These are phyloP conservation scores for Trametes gibbosa DNA, from an alignment of 768 basidiomycete genomes.

Conservation along the genomic window DNA sequence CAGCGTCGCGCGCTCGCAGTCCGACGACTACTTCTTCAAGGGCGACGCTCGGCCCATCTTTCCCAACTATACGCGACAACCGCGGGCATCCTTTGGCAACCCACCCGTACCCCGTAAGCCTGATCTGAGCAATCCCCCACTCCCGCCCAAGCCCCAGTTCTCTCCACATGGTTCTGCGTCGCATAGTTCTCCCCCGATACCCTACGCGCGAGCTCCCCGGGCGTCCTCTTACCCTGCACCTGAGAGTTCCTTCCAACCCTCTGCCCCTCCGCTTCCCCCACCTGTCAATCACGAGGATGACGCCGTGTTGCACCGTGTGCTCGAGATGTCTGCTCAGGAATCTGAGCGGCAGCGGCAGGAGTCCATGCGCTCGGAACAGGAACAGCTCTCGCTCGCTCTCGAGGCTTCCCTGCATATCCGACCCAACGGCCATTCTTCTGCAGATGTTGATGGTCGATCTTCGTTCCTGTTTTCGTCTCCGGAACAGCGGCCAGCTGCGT, in stretches of 20 bases:
- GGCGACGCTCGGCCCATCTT: not conserved
- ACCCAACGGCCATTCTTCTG: not conserved
- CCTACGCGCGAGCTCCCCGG: not conserved
- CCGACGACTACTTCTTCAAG: constrained; percentile 21
- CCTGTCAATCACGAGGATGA: constrained; percentile 2
- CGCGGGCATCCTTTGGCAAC: constrained; percentile 17
- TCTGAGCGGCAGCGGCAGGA: constrained; percentile 7
- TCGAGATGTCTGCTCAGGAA: constrained; percentile 23
- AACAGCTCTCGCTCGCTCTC: constrained; percentile 62
- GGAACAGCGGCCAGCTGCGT: constrained; percentile 3
- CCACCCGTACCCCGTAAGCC: constrained; percentile 26
- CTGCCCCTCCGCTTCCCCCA: constrained; percentile 5
- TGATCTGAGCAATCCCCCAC: constrained; percentile 20
- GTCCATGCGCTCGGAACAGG: constrained; percentile 46
- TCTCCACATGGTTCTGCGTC: not conserved
- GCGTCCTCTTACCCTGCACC: not conserved
- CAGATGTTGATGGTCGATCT: constrained; percentile 5
- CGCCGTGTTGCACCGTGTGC: constrained; percentile 16
- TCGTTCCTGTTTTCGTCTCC: constrained; percentile 13
- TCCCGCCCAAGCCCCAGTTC: constrained; percentile 24
- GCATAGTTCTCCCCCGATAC: not conserved
- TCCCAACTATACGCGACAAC: constrained; percentile 1
- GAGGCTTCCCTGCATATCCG: constrained; percentile 43
- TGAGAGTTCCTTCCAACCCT: not conserved
- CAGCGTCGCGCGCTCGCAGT: constrained; percentile 8